phyloP scores from a whole-genome alignment of 345 rosid species.

The Durio zibethinus region DNA sequence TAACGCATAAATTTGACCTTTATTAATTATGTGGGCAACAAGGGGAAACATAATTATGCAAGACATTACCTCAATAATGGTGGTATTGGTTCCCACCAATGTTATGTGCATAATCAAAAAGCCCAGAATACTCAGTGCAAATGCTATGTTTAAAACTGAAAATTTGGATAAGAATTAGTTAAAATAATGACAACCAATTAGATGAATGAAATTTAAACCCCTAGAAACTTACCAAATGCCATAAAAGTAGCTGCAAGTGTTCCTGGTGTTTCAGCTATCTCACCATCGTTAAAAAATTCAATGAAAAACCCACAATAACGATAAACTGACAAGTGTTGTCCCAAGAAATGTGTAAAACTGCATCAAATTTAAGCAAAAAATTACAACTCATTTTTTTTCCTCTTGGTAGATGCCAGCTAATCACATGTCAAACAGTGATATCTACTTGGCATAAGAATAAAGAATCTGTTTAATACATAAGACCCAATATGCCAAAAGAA shows the following conservation, averaged over 20 bases:
- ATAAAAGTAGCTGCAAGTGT: slow-evolving; percentile 65
- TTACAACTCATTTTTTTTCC: slow-evolving; percentile 5
- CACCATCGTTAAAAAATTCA: slow-evolving; percentile 65
- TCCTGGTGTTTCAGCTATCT: slow-evolving; percentile 62
- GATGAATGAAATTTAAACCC: neutral
- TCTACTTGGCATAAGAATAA: neutral
- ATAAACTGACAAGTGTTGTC: slow-evolving; percentile 64
- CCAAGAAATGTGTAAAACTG: slow-evolving; percentile 89
- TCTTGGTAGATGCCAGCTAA: neutral
- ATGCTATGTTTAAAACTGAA: slow-evolving; percentile 76
- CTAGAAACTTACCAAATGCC: slow-evolving; percentile 50
- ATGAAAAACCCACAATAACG: slow-evolving; percentile 64
- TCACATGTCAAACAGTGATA: neutral
- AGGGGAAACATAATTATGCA: slow-evolving; percentile 7
- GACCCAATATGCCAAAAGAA: slow-evolving; percentile 2
- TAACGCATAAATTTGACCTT: neutral
- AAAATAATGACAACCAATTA: neutral
- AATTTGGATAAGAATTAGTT: neutral
- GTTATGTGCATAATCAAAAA: slow-evolving; percentile 74
- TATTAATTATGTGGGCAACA: neutral
- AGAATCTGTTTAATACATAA: neutral
- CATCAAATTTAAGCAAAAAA: slow-evolving; percentile 26
- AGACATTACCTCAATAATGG: slow-evolving; percentile 75
- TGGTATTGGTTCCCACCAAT: slow-evolving; percentile 56
- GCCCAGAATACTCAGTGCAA: slow-evolving; percentile 74